Evolutionary conservation across 108 stramenopile genomes (phyloP).

Genomic region (Nitzschia sp.): DNA sequence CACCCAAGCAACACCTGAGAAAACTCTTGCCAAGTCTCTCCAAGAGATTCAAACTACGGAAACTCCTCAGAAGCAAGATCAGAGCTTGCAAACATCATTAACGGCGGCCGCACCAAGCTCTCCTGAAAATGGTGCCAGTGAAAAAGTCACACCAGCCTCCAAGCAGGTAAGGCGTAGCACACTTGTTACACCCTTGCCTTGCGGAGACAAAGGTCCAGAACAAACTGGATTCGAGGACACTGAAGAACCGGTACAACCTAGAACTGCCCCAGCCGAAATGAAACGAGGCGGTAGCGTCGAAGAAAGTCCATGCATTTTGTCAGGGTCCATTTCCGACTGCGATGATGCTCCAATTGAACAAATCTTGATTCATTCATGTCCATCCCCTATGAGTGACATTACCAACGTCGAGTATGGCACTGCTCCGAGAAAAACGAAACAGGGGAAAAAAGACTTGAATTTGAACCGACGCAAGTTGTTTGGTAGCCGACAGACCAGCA

Average conservation of each 20-base stretch:
- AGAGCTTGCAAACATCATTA: too few species aligned
- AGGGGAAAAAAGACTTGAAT: background rate
- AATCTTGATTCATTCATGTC: background rate
- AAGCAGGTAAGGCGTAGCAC: too few species aligned
- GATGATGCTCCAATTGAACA: background rate
- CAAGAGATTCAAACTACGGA: too few species aligned
- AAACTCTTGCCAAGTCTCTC: too few species aligned
- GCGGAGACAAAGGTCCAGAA: background rate
- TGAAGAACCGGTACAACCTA: background rate
- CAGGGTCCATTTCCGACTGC: background rate
- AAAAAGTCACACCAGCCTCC: too few species aligned
- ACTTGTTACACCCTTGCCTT: background rate
- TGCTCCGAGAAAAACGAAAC: background rate
- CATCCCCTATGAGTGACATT: slow-evolving; percentile 1
- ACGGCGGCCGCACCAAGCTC: too few species aligned
- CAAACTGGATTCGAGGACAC: background rate
- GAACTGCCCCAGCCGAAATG: background rate
- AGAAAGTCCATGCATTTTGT: too few species aligned
- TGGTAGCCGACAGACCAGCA: too few species aligned
- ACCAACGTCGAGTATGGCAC: background rate
- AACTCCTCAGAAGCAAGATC: too few species aligned
- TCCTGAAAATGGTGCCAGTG: too few species aligned
- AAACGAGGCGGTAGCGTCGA: background rate
- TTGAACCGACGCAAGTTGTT: background rate
- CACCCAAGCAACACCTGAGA: too few species aligned